phyloP scores from a whole-genome alignment of 257 asterid species.

The Rhazya stricta region DNA sequence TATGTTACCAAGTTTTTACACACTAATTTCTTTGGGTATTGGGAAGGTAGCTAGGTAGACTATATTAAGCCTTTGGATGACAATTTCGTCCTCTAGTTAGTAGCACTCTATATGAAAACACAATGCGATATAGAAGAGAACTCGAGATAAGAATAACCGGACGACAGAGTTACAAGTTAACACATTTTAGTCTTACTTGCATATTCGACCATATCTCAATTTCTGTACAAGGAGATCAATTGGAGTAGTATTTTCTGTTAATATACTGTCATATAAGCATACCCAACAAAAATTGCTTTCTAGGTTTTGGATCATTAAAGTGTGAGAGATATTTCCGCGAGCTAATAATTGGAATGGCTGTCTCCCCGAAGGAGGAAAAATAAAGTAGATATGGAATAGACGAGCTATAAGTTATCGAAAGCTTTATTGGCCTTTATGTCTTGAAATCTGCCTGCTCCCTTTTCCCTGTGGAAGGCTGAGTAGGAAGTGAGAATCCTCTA shows the following conservation, averaged over 20 bases:
- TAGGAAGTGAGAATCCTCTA: constrained; percentile 28
- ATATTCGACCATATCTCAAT: background rate
- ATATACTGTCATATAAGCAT: background rate
- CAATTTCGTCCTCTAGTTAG: background rate
- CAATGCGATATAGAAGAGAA: too few species aligned
- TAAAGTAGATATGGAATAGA: constrained; percentile 25
- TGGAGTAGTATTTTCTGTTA: background rate
- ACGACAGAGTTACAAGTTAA: too few species aligned
- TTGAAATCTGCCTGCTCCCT: constrained; percentile 3
- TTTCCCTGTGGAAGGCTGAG: background rate
- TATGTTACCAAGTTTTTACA: background rate
- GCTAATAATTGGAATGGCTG: constrained; percentile 26
- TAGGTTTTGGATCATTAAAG: background rate
- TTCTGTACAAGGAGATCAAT: background rate
- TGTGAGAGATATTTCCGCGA: constrained; percentile 14
- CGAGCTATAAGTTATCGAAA: constrained; percentile 12
- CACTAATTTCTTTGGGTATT: background rate
- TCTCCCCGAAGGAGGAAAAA: constrained; percentile 66
- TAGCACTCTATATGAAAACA: too few species aligned
- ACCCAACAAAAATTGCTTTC: background rate
- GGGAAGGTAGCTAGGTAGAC: background rate
- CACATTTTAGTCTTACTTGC: background rate
- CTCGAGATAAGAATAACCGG: background rate
- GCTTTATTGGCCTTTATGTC: constrained; percentile 3
- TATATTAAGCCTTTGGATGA: background rate